These are phyloP conservation scores for Austroboletus sp. DNA, from an alignment of 1,284 basidiomycete species.

Conservation along the genomic window DNA sequence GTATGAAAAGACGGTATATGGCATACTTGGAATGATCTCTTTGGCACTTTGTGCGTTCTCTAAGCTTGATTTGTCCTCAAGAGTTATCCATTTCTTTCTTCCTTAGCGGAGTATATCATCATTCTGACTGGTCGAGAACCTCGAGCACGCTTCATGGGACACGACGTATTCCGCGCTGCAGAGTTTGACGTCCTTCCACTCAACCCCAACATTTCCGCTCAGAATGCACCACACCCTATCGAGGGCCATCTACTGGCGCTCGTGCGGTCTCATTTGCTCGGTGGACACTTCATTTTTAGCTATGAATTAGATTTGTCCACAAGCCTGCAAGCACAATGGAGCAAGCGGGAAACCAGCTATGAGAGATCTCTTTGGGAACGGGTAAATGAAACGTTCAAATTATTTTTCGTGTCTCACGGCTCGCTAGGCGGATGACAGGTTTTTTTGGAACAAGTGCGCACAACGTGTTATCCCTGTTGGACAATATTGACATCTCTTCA, in stretches of 20 bases:
- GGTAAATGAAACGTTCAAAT: conserved; percentile 37
- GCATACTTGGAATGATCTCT: conserved; percentile 81
- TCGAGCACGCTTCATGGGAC: conserved; percentile 72
- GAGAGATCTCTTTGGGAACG: conserved; percentile 67
- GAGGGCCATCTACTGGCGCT: conserved; percentile 85
- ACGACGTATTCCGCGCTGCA: conserved; percentile 84
- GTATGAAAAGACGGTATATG: conserved; percentile 64
- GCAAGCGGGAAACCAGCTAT: conserved; percentile 43
- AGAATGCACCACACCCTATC: conserved; percentile 69
- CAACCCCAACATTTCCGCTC: conserved; percentile 59
- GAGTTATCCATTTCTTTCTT: conserved; percentile 5
- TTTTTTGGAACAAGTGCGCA: conserved; percentile 90
- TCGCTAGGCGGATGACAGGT: conserved; percentile 81
- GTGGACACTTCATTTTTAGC: conserved; percentile 82
- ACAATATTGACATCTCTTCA: conserved; percentile 25
- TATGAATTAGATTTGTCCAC: conserved; percentile 90
- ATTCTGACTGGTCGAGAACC: conserved; percentile 81
- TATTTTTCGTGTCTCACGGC: conserved; percentile 17
- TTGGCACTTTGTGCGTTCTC: conserved; percentile 70
- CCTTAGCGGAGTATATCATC: conserved; percentile 84
- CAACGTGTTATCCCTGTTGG: conserved; percentile 1
- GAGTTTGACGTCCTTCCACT: conserved; percentile 91
- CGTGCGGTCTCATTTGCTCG: conserved; percentile 77
- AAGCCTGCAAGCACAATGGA: conserved; percentile 79
- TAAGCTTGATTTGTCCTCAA: conserved; percentile 1